A percentile compares a stretch with the other conserved stretches of the same genome.
phyloP scores from a whole-genome alignment of 768 basidiomycete genomes.

The Terana coerulea region DNA sequence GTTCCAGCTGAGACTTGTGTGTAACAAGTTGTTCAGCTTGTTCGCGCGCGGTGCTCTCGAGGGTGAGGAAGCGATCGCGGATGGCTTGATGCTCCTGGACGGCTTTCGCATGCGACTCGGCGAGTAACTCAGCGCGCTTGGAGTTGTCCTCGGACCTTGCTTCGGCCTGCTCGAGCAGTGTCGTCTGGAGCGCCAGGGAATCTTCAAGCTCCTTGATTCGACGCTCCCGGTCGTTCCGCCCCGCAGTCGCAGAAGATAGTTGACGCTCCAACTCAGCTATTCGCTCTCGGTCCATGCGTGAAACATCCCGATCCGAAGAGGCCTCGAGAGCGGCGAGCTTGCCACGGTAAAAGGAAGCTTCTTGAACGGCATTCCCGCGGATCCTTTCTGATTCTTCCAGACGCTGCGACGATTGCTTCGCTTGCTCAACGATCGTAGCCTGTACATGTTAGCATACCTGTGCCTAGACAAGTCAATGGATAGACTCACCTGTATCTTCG shows the following conservation, averaged over 20 bases:
- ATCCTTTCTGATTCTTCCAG: conserved; percentile 76
- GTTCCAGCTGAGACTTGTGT: conserved; percentile 71
- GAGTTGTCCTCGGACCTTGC: conserved; percentile 70
- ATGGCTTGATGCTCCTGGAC: conserved; percentile 66
- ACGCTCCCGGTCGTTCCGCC: conserved; percentile 63
- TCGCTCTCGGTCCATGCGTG: conserved; percentile 76
- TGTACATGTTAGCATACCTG: conserved; percentile 25
- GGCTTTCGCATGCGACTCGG: conserved; percentile 62
- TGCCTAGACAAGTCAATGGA: not conserved
- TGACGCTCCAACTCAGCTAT: conserved; percentile 70
- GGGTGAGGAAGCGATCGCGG: conserved; percentile 52
- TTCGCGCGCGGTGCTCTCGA: conserved; percentile 70
- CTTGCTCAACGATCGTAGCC: conserved; percentile 75
- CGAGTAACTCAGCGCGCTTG: conserved; percentile 71
- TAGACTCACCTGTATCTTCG: conserved; percentile 72
- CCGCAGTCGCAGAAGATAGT: conserved; percentile 55
- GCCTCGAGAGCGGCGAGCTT: conserved; percentile 87
- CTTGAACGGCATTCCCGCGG: conserved; percentile 78
- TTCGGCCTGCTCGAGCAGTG: conserved; percentile 74
- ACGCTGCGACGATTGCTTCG: conserved; percentile 70
- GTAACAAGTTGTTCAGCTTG: conserved; percentile 70
- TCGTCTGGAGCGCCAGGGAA: conserved; percentile 72
- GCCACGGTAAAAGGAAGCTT: conserved; percentile 93
- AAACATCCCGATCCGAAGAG: conserved; percentile 57
- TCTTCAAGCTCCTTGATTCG: conserved; percentile 71